Evolutionary conservation across 805 yeast species (phyloP).

Genomic region (Kuraishia cidri): DNA sequence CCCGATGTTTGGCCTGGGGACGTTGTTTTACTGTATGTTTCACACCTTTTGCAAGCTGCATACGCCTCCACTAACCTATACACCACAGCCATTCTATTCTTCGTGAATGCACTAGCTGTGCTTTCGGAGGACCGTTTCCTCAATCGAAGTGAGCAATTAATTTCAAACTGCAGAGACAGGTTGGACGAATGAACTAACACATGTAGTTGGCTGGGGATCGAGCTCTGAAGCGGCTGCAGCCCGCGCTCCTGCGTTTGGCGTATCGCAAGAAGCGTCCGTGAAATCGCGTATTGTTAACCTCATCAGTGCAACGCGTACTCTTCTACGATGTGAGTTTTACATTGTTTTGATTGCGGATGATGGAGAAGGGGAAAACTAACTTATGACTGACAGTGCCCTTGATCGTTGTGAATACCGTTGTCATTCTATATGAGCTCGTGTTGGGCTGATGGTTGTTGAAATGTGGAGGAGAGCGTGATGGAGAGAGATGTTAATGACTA

Average conservation of each 20-base stretch:
- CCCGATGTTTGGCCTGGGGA: slow-evolving; percentile 49
- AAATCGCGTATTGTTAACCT: slow-evolving; percentile 41
- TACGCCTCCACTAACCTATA: no score
- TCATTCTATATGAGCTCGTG: slow-evolving; percentile 43
- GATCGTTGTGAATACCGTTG: slow-evolving; percentile 38
- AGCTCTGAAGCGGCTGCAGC: slow-evolving; percentile 5
- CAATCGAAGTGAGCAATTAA: slow-evolving; percentile 35
- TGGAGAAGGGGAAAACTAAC: not conserved
- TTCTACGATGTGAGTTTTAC: slow-evolving; percentile 26
- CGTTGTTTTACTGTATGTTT: slow-evolving; percentile 33
- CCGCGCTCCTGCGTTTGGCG: slow-evolving; percentile 10
- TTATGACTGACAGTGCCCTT: slow-evolving; percentile 33
- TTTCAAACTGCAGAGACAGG: slow-evolving; percentile 23
- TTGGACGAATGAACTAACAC: slow-evolving; percentile 7
- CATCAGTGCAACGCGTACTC: slow-evolving; percentile 50
- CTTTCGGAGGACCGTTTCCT: slow-evolving; percentile 53
- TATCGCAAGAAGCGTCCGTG: slow-evolving; percentile 11
- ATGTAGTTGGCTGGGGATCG: slow-evolving; percentile 17
- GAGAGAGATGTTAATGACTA: no score
- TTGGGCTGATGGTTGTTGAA: slow-evolving; percentile 41
- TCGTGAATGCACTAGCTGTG: slow-evolving; percentile 49
- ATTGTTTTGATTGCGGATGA: no score
- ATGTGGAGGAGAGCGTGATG: no score
- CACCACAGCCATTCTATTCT: slow-evolving; percentile 34
- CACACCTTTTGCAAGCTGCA: no score